These are phyloP conservation scores for Ilyonectria destructans DNA, from an alignment of 2,329 filamentous ascomycete species.

Conservation along the genomic window DNA sequence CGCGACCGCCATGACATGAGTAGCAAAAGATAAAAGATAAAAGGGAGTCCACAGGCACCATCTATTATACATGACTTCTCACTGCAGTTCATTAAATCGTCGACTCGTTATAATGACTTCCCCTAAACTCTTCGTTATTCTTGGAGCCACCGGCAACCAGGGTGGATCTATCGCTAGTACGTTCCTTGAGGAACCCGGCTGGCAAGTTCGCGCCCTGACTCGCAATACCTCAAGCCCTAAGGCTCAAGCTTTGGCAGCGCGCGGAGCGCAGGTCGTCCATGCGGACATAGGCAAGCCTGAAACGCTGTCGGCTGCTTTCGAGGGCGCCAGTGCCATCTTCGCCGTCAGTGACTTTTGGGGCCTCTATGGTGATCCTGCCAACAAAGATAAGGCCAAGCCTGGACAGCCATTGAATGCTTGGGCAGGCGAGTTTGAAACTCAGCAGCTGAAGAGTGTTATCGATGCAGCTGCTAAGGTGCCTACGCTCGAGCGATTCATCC, in stretches of 20 bases:
- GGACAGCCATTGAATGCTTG: conserved; percentile 39
- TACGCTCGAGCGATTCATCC: conserved; percentile 56
- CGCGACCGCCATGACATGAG: background rate
- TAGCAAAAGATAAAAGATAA: background rate
- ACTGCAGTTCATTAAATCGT: no score
- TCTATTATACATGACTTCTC: no score
- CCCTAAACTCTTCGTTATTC: conserved; percentile 27
- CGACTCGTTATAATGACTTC: no score
- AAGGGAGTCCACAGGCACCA: no score
- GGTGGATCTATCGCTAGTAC: conserved; percentile 24
- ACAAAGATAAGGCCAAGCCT: conserved; percentile 30
- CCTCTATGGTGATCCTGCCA: conserved; percentile 28
- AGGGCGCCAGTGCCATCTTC: conserved; percentile 48
- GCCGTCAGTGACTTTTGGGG: conserved; percentile 51
- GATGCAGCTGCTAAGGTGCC: conserved; percentile 54
- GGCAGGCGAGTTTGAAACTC: conserved; percentile 51
- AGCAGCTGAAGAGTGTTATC: conserved; percentile 56
- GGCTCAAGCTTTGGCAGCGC: conserved; percentile 36
- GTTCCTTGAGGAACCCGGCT: conserved; percentile 39
- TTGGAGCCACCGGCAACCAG: conserved; percentile 42
- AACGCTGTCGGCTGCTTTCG: conserved; percentile 41
- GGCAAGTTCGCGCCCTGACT: conserved; percentile 47
- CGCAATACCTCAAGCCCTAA: conserved; percentile 39
- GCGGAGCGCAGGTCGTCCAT: conserved; percentile 44
- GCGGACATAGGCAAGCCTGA: conserved; percentile 41